These are phyloP conservation scores for Rhodotorula toruloides DNA, from an alignment of 768 basidiomycete species.

Conservation along the genomic window DNA sequence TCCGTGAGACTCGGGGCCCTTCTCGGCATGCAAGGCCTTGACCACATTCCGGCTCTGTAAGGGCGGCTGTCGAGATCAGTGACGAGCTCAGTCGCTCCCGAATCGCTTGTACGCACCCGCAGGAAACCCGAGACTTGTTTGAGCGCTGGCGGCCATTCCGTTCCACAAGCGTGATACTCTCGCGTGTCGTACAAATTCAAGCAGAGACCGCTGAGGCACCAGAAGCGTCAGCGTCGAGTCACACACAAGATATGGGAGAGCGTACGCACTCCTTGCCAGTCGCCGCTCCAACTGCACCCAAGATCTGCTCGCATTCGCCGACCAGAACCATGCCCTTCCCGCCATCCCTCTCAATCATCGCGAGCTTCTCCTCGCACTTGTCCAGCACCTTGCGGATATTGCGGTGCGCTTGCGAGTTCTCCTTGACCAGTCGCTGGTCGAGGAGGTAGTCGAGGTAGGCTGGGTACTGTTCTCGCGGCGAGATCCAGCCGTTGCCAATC, in stretches of 20 bases:
- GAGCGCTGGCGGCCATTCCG: slow-evolving; percentile 94
- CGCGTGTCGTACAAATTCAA: slow-evolving; percentile 94
- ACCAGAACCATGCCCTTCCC: slow-evolving; percentile 52
- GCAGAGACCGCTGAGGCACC: slow-evolving; percentile 55
- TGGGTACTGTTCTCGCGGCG: slow-evolving; percentile 78
- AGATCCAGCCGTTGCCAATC: slow-evolving; percentile 98
- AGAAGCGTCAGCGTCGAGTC: slow-evolving; percentile 18
- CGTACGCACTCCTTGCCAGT: slow-evolving; percentile 50
- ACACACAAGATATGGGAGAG: slow-evolving; percentile 48
- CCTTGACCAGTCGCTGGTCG: slow-evolving; percentile 68
- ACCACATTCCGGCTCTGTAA: slow-evolving; percentile 77
- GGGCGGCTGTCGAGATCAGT: not conserved
- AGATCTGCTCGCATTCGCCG: slow-evolving; percentile 59
- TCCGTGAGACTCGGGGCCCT: slow-evolving; percentile 54
- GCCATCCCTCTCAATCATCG: slow-evolving; percentile 41
- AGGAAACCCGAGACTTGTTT: slow-evolving; percentile 70
- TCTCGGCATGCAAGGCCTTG: slow-evolving; percentile 67
- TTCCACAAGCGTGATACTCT: slow-evolving; percentile 74
- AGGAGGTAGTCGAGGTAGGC: slow-evolving; percentile 69
- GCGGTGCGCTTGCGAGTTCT: slow-evolving; percentile 64
- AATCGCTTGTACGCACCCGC: slow-evolving; percentile 52
- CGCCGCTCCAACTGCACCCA: slow-evolving; percentile 48
- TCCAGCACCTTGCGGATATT: slow-evolving; percentile 58
- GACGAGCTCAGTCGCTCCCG: not conserved
- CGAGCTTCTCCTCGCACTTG: slow-evolving; percentile 55